Base-by-base conservation (phyloP, 2,329 filamentous ascomycete genomes). In the Uncinocarpus reesii region DNA sequence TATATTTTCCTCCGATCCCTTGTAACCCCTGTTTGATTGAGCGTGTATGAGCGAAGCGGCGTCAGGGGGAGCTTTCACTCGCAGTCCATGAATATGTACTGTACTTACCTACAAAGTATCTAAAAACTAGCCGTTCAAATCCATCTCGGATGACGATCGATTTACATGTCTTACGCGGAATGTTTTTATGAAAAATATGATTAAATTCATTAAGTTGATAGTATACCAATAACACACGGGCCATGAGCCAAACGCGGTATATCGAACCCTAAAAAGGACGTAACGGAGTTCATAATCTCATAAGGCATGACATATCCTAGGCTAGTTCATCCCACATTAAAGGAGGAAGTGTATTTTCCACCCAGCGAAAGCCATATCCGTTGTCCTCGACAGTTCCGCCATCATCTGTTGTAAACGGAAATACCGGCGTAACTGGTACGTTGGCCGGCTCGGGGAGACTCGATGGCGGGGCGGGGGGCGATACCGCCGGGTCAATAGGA, bases 321-420 rank as follows among this genome's bases (percentile, higher is more conserved):
- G 50, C 29, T 28, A 67, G 47, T 32, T 68, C 65, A 56, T 68
- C 65, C 66, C 66, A 69, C 29, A 63, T 52, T 56, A 68, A 59
- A 18, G 66, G 65, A 13, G 65, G 62, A 31, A 69, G 57, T 0
- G 65, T 67, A 49, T 67, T 67, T 49, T 67, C 64, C 7, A 58
- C 57, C 65, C 65, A 68, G 1, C 60, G 55, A 5, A 55, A 44
- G 7, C 46, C 18, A 42, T 43, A 31, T 13, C 45, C 51, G 15
- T 38, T 47, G 36, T 29, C 46, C 21, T 57, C 54, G 28, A 54
- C 43, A 1, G 56, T 41, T 13, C 59, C 20, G 21, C 52, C 56
- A 16, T 66, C 65, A 50, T 67, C 65, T 48, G 64, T 40, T 16
- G 60, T 52, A 44, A 66, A 64, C 11, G 58, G 54, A 51, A 66